Evolutionary conservation across 2,329 filamentous ascomycete species (phyloP).

Genomic region (Epichloe baconii): DNA sequence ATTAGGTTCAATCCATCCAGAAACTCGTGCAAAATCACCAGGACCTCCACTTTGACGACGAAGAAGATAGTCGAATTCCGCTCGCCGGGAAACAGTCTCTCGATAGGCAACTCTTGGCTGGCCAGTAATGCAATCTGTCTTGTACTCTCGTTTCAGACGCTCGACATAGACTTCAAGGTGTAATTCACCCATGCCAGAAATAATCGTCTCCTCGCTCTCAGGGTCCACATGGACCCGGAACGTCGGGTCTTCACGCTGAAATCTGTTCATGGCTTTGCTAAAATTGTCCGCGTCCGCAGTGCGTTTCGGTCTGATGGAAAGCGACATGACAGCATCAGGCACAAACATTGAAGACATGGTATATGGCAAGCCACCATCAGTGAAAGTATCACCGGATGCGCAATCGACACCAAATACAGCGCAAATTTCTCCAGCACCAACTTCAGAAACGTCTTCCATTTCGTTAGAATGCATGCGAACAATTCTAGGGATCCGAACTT

Average conservation of each 20-base stretch:
- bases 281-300: slow-evolving; percentile 88
- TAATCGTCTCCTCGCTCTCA: slow-evolving; percentile 93
- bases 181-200: slow-evolving; percentile 95
- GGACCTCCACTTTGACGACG: slow-evolving; percentile 94
- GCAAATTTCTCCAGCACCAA: slow-evolving; percentile 94
- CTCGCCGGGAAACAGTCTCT: slow-evolving; percentile 71
- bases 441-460: slow-evolving; percentile 90
- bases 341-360: slow-evolving; percentile 98
- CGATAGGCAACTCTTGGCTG: slow-evolving; percentile 95
- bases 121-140: slow-evolving; percentile 88
- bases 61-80: slow-evolving; percentile 83
- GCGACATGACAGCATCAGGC: slow-evolving; percentile 92
- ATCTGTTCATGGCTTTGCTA: slow-evolving; percentile 96
- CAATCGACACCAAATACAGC: slow-evolving; percentile 97
- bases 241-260: slow-evolving; percentile 95
- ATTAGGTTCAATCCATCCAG: slow-evolving; percentile 82
- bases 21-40: slow-evolving; percentile 87
- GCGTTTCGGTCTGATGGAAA: slow-evolving; percentile 93
- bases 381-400: slow-evolving; percentile 95
- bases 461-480: slow-evolving; percentile 99
- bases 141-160: slow-evolving; percentile 92
- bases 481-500: slow-evolving; percentile 90
- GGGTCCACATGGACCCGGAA: slow-evolving; percentile 88
- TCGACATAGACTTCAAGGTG: slow-evolving; percentile 97
- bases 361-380: slow-evolving; percentile 82